Conservation (phyloP, 176 grass and related monocot genomes). For the Aegilops bicornis region DNA sequence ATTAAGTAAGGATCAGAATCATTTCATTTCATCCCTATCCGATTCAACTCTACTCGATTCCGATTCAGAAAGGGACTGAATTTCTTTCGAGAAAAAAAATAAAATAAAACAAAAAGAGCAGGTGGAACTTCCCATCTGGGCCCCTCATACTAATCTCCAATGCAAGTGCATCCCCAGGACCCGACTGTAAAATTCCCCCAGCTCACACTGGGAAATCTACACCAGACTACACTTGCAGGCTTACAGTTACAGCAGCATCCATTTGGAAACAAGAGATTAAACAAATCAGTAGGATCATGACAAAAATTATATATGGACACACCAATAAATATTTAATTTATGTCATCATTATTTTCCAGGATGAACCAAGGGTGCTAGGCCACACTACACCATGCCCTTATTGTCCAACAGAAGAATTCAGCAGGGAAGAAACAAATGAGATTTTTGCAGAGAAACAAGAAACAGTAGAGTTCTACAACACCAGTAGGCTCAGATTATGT, state of each 20-base stretch:
- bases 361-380: conserved; percentile 12
- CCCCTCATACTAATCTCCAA: not conserved
- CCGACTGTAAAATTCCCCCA: not conserved
- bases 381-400: conserved; percentile 1
- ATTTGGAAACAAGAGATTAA: not conserved
- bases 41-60: not conserved
- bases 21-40: not conserved
- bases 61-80: not conserved
- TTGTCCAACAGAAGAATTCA: not conserved
- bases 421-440: not conserved
- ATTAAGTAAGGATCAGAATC: not conserved
- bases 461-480: not conserved
- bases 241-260: not conserved
- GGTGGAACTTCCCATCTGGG: not conserved
- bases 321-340: not conserved
- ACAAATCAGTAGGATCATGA: not conserved
- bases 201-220: not conserved
- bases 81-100: not conserved
- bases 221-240: no score
- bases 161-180: not conserved
- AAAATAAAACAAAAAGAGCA: not conserved
- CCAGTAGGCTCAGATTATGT: not conserved
- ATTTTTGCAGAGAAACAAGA: not conserved
- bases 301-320: not conserved
- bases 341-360: not conserved